Base-by-base conservation (phyloP, 441 rosid species). In the Arabidopsis hybrid region DNA sequence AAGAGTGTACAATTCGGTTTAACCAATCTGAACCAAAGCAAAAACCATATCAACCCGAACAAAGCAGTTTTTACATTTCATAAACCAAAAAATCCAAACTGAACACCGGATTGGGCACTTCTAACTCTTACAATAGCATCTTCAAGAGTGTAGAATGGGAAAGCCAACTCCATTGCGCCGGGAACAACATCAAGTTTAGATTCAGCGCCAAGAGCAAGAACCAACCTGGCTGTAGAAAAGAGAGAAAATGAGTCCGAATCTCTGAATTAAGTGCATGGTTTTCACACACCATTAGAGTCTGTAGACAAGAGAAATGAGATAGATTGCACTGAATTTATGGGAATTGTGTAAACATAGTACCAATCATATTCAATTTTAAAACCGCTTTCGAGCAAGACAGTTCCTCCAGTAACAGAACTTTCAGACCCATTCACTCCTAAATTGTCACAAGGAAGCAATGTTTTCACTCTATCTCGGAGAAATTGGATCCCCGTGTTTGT, bases 181-280 rank as follows among this genome's bases (percentile, higher is more conserved):
- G 97, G 96, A 61, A 89, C 86, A 78, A 82, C 71, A 80, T 91
- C 97, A 55, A 92, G 92, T 74, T 86, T 92, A 43, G 92, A 52
- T 86, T 88, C 93, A 88, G 99, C 92, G 60, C 99, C 99, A 83
- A 94, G 83, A 86, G 97, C 93, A 88, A 94, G 97, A 85, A 94
- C 99, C 97, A 94, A 80, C 99, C 97, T 92, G 84, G 86, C 97
- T 92, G 95, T 83, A 56, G 72, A 85, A 67, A 80, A 71, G 76
- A 81, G 45, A 74, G 74, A 64, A 70, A 46, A 78, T 87, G 83
- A 85, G 83, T 71, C 80, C 71, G 53, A 5, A 67, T 51, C 61
- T 49, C 47, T 47, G 38, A 55, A 43, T 38, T 29, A 17, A 31
- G 49, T 14, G 59, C 42, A 32, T 46, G 16, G 35, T 2, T 10